Evolutionary conservation across 2,329 filamentous ascomycete species (phyloP), one percentile per base, ranked within the genome.

Genomic region (Diaporthe citri): DNA sequence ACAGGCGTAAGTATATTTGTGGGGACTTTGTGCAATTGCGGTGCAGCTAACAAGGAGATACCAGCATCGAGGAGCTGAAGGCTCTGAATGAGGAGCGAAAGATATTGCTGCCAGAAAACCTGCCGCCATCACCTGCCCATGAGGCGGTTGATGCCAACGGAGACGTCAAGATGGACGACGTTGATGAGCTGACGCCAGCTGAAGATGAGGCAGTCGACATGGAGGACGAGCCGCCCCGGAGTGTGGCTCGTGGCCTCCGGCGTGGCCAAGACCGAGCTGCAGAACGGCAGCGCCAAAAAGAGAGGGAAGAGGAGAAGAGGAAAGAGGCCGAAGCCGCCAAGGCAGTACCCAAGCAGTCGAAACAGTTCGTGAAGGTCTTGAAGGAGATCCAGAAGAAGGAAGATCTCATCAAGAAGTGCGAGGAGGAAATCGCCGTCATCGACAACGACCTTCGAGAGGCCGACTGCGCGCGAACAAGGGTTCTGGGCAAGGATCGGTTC

Each of bases 361-460:
- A 97, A 82, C 93, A 97, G 81, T 97, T 97, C 84, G 90, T 94
- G 81, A 96, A 96, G 82, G 88, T 98, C 1, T 83, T 97, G 66
- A 95, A 95, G 80, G 95, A 97, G 76, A 97, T 98, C 74, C 93
- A 96, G 77, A 95, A 96, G 82, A 94, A 96, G 82, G 94, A 97
- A 80, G 92, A 93, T 0, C 88, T 92, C 59, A 93, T 99, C 80
- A 92, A 92, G 81, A 90, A 93, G 71, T 95, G 94, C 80, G 96
- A 99, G 82, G 93, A 93, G 8, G 93, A 96, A 80, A 97, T 99
- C 77, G 92, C 92, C 4, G 90, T 93, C 43, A 91, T 97, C 70
- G 96, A 98, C 79, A 96, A 97, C 80, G 96, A 98, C 82, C 88
- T 99, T 60, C 94, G 97, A 71, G 96, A 98, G 84, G 95, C 96